Evolutionary conservation across 805 yeast genomes (phyloP).

Genomic region (Schizosaccharomyces osmophilus): DNA sequence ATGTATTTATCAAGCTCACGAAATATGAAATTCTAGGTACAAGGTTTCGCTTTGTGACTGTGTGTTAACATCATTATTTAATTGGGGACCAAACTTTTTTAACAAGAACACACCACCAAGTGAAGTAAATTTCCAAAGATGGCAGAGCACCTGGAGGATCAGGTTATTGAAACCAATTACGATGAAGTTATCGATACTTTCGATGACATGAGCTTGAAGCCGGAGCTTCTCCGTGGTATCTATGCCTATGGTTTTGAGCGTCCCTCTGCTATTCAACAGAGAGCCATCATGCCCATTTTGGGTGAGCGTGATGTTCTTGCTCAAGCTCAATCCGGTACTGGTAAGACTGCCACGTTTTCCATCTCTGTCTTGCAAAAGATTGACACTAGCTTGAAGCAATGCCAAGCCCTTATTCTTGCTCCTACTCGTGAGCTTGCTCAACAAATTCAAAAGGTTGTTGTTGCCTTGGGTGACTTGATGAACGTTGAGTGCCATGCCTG

Average conservation of each 20-base stretch:
- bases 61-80: background rate
- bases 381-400: conserved; percentile 43
- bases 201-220: conserved; percentile 11
- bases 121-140: background rate
- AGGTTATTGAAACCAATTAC: conserved; percentile 67
- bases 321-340: conserved; percentile 78
- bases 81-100: background rate
- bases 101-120: background rate
- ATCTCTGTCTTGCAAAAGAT: conserved; percentile 37
- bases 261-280: conserved; percentile 60
- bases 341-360: conserved; percentile 72
- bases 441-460: conserved; percentile 84
- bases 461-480: conserved; percentile 75
- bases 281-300: conserved; percentile 59
- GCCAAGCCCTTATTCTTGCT: conserved; percentile 84
- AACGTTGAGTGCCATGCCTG: conserved; percentile 83
- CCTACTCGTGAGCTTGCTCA: conserved; percentile 95
- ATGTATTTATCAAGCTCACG: background rate
- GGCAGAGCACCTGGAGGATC: conserved; percentile 26
- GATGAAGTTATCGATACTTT: conserved; percentile 36
- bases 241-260: conserved; percentile 61
- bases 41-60: background rate
- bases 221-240: conserved; percentile 28
- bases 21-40: background rate
- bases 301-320: conserved; percentile 53